Base-by-base conservation (phyloP, 805 yeast species). In the Grigorovia yakushimaensis region DNA sequence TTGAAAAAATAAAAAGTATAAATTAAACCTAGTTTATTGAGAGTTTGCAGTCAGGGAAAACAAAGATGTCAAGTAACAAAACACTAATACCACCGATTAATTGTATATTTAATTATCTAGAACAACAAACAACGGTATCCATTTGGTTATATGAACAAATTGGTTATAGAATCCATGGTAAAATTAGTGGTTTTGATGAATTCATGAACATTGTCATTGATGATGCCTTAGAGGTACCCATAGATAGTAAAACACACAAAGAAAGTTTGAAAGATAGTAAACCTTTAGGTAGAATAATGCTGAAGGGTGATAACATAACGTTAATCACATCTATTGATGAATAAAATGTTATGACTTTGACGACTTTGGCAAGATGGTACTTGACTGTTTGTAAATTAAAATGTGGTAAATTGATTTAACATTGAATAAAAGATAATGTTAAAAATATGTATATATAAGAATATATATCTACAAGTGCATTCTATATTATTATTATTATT, bases 251-350 rank as follows among this genome's bases (percentile, higher is more conserved):
- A 47, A 55, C 61, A 2, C 66, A 66, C 5, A 44, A 47, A 13
- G 67, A 64, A 44, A 20, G 47, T 1, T 36, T 51, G 3, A 55
- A 49, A 2, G 50, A 60, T 23, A 54, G 57, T 13, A 75, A 78
- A 23, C 66, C 68, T n/a, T 59, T 87, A 48, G 96, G 96, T 1
- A 71, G 84, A 49, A 77, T 93, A 21, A 63, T 93, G 54, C 70
- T 93, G 48, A 93, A 93, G 65, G 98, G 99, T 4, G 99, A 93
- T 61, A 93, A 88, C 61, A 86, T 93, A 41, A 83, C 96, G 8
- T 68, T 91, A 48, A 83, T 93, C 30, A 65, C 73, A 8, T 48
- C 65, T 1, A 45, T 47, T n/a, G 57, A 54, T n/a, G 49, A 47
- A 37, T 42, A 46, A 36, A 19, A 17, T 20, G n/a, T 7, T 27